Base-by-base conservation (phyloP, 257 asterid species). In the Nicotiana knightiana region DNA sequence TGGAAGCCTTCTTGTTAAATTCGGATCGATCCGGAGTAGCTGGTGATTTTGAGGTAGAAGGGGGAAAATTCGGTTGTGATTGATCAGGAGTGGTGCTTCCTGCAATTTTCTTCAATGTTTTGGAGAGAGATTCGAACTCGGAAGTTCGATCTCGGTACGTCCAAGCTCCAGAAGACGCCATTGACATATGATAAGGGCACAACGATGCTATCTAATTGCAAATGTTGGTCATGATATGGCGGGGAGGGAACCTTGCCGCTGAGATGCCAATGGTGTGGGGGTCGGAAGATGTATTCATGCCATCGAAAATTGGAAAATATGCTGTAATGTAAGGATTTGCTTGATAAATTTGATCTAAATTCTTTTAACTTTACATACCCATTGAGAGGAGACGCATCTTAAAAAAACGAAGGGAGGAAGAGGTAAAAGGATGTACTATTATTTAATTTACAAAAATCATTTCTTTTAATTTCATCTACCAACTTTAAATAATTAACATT, bases 1-100 rank as follows among this genome's bases (percentile, higher is more conserved):
- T 80, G 43, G 97, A 90, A 65, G 98, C 95, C 76, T 83, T 93
- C 88, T 88, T 92, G 87, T 88, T 90, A 82, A 94, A 94, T 51
- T 91, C 97, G 76, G 97, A 93, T 83, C 94, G 93, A 90, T 87
- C 89, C 75, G 91, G 88, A 80, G 86, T 57, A 1, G 67, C 79
- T 51, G 90, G 54, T 10, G 46, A 2, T 2, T 58, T 53, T 33
- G 81, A 33, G 57, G 68, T 15, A 26, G 71, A 78, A 12, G 58
- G 13, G 2, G 24, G 0, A 3, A 0, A 21, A 46, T 37, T 26
- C 35, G 18, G 18, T 12, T 79, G 68, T 46, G 32, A 7, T 9
- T 63, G 68, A 8, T 77, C 39, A 16, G 46, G 68, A 26, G 15
- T 18, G 9, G 80, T 13, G 33, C 6, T 85, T 33, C 84, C 91